Base-by-base conservation (phyloP, 2,329 filamentous ascomycete genomes). In the Penicillium sp. region DNA sequence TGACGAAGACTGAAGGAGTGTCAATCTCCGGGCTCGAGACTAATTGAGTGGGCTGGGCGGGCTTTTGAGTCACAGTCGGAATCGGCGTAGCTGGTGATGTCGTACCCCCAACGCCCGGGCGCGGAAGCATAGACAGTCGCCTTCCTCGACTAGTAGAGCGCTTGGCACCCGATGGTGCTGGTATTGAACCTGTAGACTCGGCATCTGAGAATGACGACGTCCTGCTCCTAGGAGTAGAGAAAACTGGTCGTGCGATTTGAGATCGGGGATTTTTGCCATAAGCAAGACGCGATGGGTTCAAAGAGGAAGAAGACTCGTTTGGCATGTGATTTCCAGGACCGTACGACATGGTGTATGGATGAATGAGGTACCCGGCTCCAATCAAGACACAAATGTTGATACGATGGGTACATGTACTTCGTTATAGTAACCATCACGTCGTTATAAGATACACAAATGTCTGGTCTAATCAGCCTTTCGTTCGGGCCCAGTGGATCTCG, bases 341-440 rank as follows among this genome's bases (percentile, higher is more conserved):
- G 61, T 69, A 60, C 57, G 65, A 62, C 71, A 73, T 73, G 54
- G 57, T 67, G 60, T 46, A 61, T 66, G 56, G 52, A 52, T 47
- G 50, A 47, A 41, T 55, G 50, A 49, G 60, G 53, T 53, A 54
- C 55, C 59, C 54, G 56, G 57, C 52, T 62, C 50, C 58, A 61
- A 61, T 60, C 49, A 57, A 58, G 55, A 58, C 57, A 63, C 58
- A 56, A 60, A 49, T 52, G 52, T 61, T 64, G 52, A 49, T 19
- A 25, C 42, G 40, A 52, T 52, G 52, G 53, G 56, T 51, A 56
- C 54, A 53, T 54, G 46, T 56, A 49, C 53, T 49, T 56, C 44
- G 46, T 52, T 48, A 53, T 47, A 46, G 59, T 56, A 68, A 67
- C 64, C 67, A 71, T 72, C 56, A 57, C 62, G 60, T 41, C 42